These are phyloP conservation scores for Allium fistulosum DNA, from an alignment of 106 monocot genomes.

Conservation along the genomic window DNA sequence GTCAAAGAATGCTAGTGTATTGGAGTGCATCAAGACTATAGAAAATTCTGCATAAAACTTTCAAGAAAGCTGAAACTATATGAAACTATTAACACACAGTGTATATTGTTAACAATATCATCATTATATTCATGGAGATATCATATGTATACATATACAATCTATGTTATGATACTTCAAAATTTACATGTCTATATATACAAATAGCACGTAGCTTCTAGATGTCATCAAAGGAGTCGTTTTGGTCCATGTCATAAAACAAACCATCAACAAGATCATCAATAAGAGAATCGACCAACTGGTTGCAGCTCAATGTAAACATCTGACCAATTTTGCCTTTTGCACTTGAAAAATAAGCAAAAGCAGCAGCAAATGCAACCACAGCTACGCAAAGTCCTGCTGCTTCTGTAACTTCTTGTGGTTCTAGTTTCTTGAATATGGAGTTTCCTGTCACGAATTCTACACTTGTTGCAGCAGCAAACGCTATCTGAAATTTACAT, in stretches of 20 bases:
- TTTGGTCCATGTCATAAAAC: slow-evolving; percentile 60
- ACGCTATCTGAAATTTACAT: slow-evolving; percentile 43
- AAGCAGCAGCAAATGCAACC: slow-evolving; percentile 45
- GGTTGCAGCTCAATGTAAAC: slow-evolving; percentile 67
- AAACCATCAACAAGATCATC: slow-evolving; percentile 85
- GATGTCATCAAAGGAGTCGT: slow-evolving; percentile 56
- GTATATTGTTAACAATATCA: too few relatives aligned
- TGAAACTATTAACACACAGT: too few relatives aligned
- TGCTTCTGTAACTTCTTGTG: slow-evolving; percentile 64
- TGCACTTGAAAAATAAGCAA: slow-evolving; percentile 72
- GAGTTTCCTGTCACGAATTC: slow-evolving; percentile 79
- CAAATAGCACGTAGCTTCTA: not conserved
- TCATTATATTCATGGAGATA: too few relatives aligned
- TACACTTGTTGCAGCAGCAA: slow-evolving; percentile 50
- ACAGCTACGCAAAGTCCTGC: slow-evolving; percentile 58
- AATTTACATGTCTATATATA: too few relatives aligned
- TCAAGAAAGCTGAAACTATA: too few relatives aligned
- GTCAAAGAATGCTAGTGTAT: slow-evolving; percentile 61
- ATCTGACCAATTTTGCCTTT: slow-evolving; percentile 50
- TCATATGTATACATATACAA: too few relatives aligned
- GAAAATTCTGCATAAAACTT: slow-evolving; percentile 32
- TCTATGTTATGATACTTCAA: too few relatives aligned
- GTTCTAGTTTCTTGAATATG: slow-evolving; percentile 84
- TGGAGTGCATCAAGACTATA: slow-evolving; percentile 89
- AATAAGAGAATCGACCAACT: slow-evolving; percentile 80